These are phyloP conservation scores for Sporothrix pallida DNA, from an alignment of 2,329 filamentous ascomycete genomes.

Conservation along the genomic window DNA sequence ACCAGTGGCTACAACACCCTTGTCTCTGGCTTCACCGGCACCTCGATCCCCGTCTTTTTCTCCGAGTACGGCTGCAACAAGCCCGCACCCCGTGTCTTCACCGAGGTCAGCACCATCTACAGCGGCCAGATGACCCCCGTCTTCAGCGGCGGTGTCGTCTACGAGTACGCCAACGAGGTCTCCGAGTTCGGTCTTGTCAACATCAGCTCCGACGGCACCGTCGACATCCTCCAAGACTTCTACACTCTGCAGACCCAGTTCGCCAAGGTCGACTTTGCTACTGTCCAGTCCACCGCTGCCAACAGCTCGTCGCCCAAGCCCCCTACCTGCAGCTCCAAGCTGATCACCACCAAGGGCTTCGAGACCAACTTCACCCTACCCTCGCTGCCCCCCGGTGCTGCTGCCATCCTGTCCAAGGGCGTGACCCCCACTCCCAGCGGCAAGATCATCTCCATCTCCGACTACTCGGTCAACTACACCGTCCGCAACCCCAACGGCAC, in stretches of 20 bases:
- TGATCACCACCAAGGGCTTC: slow-evolving; percentile 73
- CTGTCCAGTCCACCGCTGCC: slow-evolving; percentile 68
- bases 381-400: slow-evolving; percentile 67
- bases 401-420: slow-evolving; percentile 77
- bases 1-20: slow-evolving; percentile 62
- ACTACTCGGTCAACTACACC: slow-evolving; percentile 60
- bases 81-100: slow-evolving; percentile 72
- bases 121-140: slow-evolving; percentile 69
- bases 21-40: slow-evolving; percentile 67
- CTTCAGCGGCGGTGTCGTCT: slow-evolving; percentile 79
- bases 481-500: slow-evolving; percentile 70
- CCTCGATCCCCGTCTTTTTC: slow-evolving; percentile 78
- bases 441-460: slow-evolving; percentile 66
- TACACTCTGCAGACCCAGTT: slow-evolving; percentile 78
- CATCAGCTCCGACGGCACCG: slow-evolving; percentile 62
- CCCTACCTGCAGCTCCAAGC: slow-evolving; percentile 66
- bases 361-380: slow-evolving; percentile 81
- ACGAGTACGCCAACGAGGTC: slow-evolving; percentile 77
- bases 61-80: slow-evolving; percentile 82
- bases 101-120: slow-evolving; percentile 76
- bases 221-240: slow-evolving; percentile 68
- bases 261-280: slow-evolving; percentile 72
- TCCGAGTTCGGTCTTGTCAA: slow-evolving; percentile 70
- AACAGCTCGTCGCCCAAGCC: slow-evolving; percentile 57
- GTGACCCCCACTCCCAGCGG: slow-evolving; percentile 68